Evolutionary conservation across 345 rosid species (phyloP), one percentile per base, ranked within the genome.

Genomic region (Eucalyptus caleyi): DNA sequence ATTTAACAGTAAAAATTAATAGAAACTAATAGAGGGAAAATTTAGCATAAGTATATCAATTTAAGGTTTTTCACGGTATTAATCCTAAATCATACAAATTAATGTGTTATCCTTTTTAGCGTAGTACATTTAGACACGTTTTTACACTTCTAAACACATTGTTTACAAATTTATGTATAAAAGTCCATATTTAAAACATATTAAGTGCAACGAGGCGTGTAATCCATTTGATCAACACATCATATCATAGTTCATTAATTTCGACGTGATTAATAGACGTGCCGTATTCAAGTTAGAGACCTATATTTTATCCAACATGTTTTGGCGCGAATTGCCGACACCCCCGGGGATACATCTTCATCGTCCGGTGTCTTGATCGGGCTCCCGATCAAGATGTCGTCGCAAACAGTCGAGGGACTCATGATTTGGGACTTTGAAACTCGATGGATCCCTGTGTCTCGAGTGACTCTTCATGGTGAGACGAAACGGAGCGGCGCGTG

Each of bases 11-110:
- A 56, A 56, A 56, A 56, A 4, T 56, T 56, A 56, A 56, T 1
- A 5, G 0, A 56, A 56, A 56, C 7, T 56, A 56, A 24, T 24
- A 5, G 6, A 56, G 1, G 30, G 2, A 23, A 56, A 24, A 0
- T 56, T 24, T 56, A 2, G 1, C 14, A 56, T 9, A 9, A 56
- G 26, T 8, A 56, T 9, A 56, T 9, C 14, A 2, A 9, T 56
- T 56, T 56, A 56, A 23, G 62, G 2, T 56, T 56, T 56, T 56
- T 56, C 14, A 9, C 0, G 0, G 1, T 56, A 56, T 11, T 56
- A 56, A 24, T 26, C 14, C 6, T 24, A 56, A 65, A 65, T n/a
- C 34, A n/a, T 11, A 37, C 0, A 77, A 0, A 77, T 37, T 19
- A 3, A 77, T 12, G 23, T 37, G 30, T 40, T n/a, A 65, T 65